Evolutionary conservation across 1,139 yeast genomes (phyloP), one percentile per base, ranked within the genome.

Genomic region (Geotrichum citri-aurantii): DNA sequence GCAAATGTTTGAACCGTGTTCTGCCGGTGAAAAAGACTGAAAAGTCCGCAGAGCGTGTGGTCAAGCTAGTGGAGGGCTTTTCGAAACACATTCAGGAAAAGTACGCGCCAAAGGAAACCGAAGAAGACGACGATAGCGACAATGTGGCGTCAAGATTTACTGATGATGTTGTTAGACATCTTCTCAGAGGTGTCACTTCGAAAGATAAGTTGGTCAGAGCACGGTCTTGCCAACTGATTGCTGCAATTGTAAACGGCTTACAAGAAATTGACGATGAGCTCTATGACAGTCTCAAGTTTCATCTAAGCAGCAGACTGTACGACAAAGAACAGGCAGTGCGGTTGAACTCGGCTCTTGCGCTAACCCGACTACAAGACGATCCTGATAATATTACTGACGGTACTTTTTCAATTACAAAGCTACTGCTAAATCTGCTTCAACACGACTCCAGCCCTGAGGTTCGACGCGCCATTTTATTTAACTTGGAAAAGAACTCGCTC

Each of bases 311-410:
- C 58, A 78, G 98, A 59, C 71, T 90, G 1, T 79, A 80, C 65
- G 99, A 95, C 69, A 87, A 83, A 69, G 99, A 93, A 65, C 78
- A 90, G 8, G 75, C 77, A 17, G 90, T 95, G 2, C 77, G 99
- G 64, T 79, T 86, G 21, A 95, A 89, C 69, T 96, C 97, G 0
- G 85, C 90, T 0, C 80, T 88, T 44, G 90, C 95, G 11, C 73
- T 92, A 54, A 82, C 96, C 0, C 77, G 91, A 62, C 85, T 93
- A 65, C 97, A 92, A 71, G 75, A 73, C 6, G 71, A 69, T 19
- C 65, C 63, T 2, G 73, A 68, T 10, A 72, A 75, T 14, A 77
- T 77, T 52, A 77, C 76, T 48, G 82, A 86, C n/a, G 80, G 66
- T 44, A 60, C 62, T 8, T 59, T 58, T 21, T 59, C 69, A 14